Conservation (phyloP, 495 filamentous ascomycete genomes). For the Schizothecium vesticola region DNA sequence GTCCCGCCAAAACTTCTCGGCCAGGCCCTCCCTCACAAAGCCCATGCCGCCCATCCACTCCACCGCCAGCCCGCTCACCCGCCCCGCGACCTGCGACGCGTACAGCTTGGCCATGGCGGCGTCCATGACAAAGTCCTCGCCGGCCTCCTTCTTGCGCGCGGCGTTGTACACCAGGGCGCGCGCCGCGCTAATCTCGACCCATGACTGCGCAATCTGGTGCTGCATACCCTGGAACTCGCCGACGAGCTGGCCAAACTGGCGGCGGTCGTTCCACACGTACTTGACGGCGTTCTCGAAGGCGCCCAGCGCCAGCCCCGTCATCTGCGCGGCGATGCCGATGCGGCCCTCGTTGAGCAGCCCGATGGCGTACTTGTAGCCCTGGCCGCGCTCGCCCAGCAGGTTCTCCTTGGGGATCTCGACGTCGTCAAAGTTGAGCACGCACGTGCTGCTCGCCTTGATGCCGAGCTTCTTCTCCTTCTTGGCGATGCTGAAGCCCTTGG, state of each 20-base stretch:
- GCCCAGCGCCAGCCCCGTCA: slow-evolving; percentile 93
- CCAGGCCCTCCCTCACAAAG: slow-evolving; percentile 92
- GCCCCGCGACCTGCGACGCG: slow-evolving; percentile 85
- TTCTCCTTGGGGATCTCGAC: slow-evolving; percentile 83
- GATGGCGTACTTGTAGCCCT: slow-evolving; percentile 98
- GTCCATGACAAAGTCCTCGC: slow-evolving; percentile 88
- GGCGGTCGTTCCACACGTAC: slow-evolving; percentile 90
- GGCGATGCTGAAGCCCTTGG: slow-evolving; percentile 84
- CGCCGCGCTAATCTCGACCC: slow-evolving; percentile 86
- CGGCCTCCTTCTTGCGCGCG: slow-evolving; percentile 95
- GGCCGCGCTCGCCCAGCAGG: slow-evolving; percentile 77
- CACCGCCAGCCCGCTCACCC: slow-evolving; percentile 77
- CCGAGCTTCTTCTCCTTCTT: slow-evolving; percentile 99
- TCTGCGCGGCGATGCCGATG: slow-evolving; percentile 97
- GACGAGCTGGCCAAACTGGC: slow-evolving; percentile 89
- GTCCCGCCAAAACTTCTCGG: slow-evolving; percentile 97
- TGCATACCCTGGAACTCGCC: slow-evolving; percentile 99
- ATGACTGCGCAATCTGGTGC: slow-evolving; percentile 95
- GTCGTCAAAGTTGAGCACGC: slow-evolving; percentile 95
- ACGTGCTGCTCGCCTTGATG: slow-evolving; percentile 91
- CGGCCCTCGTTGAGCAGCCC: slow-evolving; percentile 93
- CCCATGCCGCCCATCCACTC: slow-evolving; percentile 99
- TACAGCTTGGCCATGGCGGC: slow-evolving; percentile 98
- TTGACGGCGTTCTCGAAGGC: slow-evolving; percentile 93
- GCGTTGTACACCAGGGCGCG: slow-evolving; percentile 94